Evolutionary conservation across 148 eudicot genomes (phyloP).

Genomic region (Pouteria glomerata): DNA sequence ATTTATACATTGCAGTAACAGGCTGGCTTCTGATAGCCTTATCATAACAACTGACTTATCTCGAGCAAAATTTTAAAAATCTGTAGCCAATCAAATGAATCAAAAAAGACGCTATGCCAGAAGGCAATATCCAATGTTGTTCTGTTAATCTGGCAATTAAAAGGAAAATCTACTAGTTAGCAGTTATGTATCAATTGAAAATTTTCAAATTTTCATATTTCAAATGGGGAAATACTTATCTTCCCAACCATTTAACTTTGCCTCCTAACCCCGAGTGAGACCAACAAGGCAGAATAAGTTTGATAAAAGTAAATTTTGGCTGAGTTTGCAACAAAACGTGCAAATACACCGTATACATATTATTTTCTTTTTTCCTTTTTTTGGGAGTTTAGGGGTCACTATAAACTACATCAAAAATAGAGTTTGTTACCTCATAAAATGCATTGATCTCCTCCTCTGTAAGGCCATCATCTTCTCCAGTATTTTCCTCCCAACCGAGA

Average conservation of each 20-base stretch:
- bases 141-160: neutral
- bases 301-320: neutral
- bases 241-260: neutral
- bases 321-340: neutral
- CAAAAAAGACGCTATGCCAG: neutral
- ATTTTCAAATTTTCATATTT: neutral
- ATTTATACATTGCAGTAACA: neutral
- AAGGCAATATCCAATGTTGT: neutral
- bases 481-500: constrained; percentile 88
- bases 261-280: neutral
- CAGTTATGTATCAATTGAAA: neutral
- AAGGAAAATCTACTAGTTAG: no score
- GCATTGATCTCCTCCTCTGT: constrained; percentile 90
- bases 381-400: neutral
- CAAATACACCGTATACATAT: neutral
- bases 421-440: constrained; percentile 58
- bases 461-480: constrained; percentile 76
- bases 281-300: neutral
- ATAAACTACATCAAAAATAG: neutral
- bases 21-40: neutral
- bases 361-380: neutral
- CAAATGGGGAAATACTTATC: neutral
- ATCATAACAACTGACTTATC: neutral
- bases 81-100: neutral
- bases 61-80: neutral